Evolutionary conservation across 106 monocot genomes (phyloP), one percentile per base, ranked within the genome.

Genomic region (Apostasia shenzhenica): DNA sequence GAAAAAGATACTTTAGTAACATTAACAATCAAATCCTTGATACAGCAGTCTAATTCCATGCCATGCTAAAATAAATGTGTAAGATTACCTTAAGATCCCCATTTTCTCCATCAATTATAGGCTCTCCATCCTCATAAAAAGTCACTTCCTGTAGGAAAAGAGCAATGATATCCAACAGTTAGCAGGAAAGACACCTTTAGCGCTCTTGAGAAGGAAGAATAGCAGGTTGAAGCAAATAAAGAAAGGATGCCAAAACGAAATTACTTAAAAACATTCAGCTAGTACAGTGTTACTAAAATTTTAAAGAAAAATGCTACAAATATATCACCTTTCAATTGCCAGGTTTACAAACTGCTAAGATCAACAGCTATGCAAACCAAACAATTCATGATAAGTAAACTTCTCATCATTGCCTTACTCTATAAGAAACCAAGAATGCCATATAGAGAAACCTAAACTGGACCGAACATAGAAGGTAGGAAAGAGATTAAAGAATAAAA

Each of bases 61-160:
- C 41, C 39, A 39, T 55, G 51, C 10, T 41, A 6, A 63, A 38
- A 54, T 55, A 2, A 47, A 45, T 11, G 57, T 48, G 48, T 8
- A 14, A 14, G 14, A 59, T 57, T 47, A 97, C 95, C 95, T 92
- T 97, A 49, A 97, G 75, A 81, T 97, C 95, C 70, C 95, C 95
- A 69, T 92, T 38, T 89, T 97, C 95, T 60, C 95, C 95, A 78
- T 97, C 95, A 76, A 97, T 78, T 65, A 76, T 85, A 56, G 95
- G 95, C 57, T 97, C 95, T 37, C 95, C 95, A 51, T 97, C 95
- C 57, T 97, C 95, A 72, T 86, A 92, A 75, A 97, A 97, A 42
- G 81, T 56, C 57, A 97, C 82, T 64, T 97, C 95, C 95, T 92
- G 62, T 52, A 72, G 43, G 64, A 72, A 14, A 54, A 26, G 26